Conservation (phyloP, 495 filamentous ascomycete species). For the Hypoxylon subgilvum region DNA sequence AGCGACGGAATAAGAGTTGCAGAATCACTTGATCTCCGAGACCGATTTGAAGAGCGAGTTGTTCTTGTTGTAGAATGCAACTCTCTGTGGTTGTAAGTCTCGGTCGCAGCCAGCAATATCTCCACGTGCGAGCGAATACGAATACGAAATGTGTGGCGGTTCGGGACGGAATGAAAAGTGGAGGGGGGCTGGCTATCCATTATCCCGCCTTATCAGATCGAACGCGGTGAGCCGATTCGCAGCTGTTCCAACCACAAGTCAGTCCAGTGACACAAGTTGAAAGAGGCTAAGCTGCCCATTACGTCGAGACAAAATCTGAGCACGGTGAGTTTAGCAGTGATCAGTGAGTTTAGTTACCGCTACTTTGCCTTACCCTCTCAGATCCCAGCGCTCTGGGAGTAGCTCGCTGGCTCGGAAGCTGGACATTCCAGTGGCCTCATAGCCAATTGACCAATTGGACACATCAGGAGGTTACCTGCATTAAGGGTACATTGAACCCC, state of each 20-base stretch:
- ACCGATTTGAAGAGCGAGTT: slow-evolving; percentile 14
- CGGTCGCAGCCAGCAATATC: too few relatives aligned
- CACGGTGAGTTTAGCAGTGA: too few relatives aligned
- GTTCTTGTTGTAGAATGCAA: slow-evolving; percentile 1
- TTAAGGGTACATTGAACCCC: slow-evolving; percentile 11
- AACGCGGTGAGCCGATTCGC: slow-evolving; percentile 30
- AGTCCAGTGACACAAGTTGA: slow-evolving; percentile 18
- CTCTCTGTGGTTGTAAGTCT: neutral
- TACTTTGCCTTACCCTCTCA: slow-evolving; percentile 1
- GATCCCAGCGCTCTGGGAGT: slow-evolving; percentile 26
- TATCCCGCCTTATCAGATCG: slow-evolving; percentile 37
- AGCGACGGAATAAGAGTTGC: too few relatives aligned
- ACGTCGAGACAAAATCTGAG: slow-evolving; percentile 1
- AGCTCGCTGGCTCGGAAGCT: slow-evolving; percentile 14
- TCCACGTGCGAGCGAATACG: slow-evolving; percentile 27
- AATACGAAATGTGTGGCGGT: slow-evolving; percentile 21
- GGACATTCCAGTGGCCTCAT: slow-evolving; percentile 36
- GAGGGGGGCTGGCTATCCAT: neutral
- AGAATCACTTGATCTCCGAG: slow-evolving; percentile 11
- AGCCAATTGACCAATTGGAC: slow-evolving; percentile 11
- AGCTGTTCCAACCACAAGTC: neutral
- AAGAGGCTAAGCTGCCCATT: slow-evolving; percentile 19
- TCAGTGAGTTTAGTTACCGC: slow-evolving; percentile 15
- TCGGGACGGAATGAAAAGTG: slow-evolving; percentile 30
- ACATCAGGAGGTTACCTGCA: slow-evolving; percentile 18